These are phyloP conservation scores for Stellera chamaejasme DNA, from an alignment of 345 rosid species.

Conservation along the genomic window DNA sequence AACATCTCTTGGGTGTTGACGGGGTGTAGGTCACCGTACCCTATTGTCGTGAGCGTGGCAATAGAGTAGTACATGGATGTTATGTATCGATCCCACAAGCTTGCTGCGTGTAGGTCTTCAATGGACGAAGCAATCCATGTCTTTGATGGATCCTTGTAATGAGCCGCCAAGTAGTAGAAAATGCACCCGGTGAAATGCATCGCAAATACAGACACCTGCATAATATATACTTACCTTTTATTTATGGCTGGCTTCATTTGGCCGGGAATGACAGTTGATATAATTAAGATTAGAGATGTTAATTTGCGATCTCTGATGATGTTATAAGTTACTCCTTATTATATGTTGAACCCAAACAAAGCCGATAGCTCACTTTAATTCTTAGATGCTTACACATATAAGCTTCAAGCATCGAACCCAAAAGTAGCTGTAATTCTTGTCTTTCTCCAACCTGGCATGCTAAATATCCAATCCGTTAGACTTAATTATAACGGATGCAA, in stretches of 20 bases:
- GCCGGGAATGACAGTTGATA: no score
- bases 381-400: conserved; percentile 41
- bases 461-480: no score
- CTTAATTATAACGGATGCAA: no score
- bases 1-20: conserved; percentile 53
- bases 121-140: conserved; percentile 57
- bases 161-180: conserved; percentile 42
- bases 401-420: conserved; percentile 61
- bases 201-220: conserved; percentile 63
- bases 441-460: conserved; percentile 61
- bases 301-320: no score
- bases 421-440: conserved; percentile 57
- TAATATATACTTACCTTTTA: not conserved
- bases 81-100: conserved; percentile 33
- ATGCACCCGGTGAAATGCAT: conserved; percentile 69
- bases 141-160: conserved; percentile 26
- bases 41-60: conserved; percentile 65
- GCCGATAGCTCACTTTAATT: no score
- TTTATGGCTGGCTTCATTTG: no score
- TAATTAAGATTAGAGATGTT: no score
- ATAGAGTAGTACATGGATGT: conserved; percentile 74
- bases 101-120: conserved; percentile 24
- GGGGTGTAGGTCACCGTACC: conserved; percentile 80
- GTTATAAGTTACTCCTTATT: no score
- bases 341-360: no score